These are phyloP conservation scores for Pestalotiopsis sp. DNA, from an alignment of 2,329 filamentous ascomycete genomes.

Conservation along the genomic window DNA sequence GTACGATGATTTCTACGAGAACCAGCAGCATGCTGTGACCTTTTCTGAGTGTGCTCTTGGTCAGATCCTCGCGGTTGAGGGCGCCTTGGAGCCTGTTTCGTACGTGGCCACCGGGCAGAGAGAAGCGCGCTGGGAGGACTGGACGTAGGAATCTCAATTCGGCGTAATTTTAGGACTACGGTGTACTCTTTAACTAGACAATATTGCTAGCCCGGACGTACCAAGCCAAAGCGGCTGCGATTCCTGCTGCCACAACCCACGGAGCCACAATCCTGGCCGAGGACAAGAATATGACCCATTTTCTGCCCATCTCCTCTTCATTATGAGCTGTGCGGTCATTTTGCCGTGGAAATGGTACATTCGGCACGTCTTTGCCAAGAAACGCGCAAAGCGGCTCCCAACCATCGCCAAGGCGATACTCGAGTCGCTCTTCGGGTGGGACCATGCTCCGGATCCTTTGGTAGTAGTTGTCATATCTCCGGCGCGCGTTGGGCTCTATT, in stretches of 20 bases:
- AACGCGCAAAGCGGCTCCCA: conserved; percentile 9
- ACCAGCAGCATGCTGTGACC: conserved; percentile 48
- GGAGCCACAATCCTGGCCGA: no score
- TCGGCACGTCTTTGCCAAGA: not conserved
- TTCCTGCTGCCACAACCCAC: no score
- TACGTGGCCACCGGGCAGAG: not conserved
- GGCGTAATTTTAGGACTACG: no score
- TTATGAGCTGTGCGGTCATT: not conserved
- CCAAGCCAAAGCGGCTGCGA: no score
- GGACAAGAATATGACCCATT: no score
- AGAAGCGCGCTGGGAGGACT: not conserved
- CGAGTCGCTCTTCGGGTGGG: not conserved
- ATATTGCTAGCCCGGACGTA: no score
- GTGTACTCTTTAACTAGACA: no score
- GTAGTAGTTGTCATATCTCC: not conserved
- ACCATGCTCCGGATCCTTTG: not conserved
- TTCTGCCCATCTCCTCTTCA: no score
- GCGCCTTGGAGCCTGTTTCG: conserved; percentile 23
- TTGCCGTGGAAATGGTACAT: not conserved
- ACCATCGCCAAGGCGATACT: not conserved
- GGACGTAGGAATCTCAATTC: not conserved
- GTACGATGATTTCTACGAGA: conserved; percentile 56
- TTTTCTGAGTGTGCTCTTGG: conserved; percentile 58
- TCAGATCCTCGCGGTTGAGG: conserved; percentile 59
- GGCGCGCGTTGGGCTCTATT: not conserved